phyloP scores from a whole-genome alignment of 2,329 filamentous ascomycete genomes.

The Colletotrichum sp. region DNA sequence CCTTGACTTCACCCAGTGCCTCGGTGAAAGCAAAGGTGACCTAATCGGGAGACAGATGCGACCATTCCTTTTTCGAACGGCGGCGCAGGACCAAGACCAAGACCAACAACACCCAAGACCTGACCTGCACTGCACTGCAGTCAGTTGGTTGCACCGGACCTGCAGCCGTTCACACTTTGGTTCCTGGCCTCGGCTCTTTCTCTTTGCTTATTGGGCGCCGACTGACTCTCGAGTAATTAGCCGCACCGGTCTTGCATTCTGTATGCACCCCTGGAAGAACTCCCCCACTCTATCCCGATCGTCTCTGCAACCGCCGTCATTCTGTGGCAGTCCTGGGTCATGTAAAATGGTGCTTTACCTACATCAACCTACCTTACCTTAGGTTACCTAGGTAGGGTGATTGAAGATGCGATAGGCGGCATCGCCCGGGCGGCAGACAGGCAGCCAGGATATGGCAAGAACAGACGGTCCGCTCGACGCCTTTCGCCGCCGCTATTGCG shows the following conservation, averaged over 20 bases:
- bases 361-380: background rate
- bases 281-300: background rate
- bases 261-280: background rate
- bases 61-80: conserved; percentile 9
- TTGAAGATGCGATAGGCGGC: background rate
- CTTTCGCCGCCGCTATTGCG: conserved; percentile 6
- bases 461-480: conserved; percentile 13
- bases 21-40: background rate
- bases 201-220: background rate
- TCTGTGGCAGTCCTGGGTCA: background rate
- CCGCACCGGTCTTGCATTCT: background rate
- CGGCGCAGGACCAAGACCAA: background rate
- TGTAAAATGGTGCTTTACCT: background rate
- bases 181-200: background rate
- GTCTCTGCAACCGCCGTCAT: background rate
- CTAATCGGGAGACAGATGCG: conserved; percentile 7
- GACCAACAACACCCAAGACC: background rate
- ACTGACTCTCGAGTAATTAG: background rate
- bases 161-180: background rate
- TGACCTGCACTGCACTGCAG: background rate
- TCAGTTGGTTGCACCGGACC: background rate
- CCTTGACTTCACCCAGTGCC: background rate
- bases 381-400: background rate
- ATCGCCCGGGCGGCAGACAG: background rate
- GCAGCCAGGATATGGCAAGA: background rate